Base-by-base conservation (phyloP, 148 eudicot species). In the Diospyros lotus region DNA sequence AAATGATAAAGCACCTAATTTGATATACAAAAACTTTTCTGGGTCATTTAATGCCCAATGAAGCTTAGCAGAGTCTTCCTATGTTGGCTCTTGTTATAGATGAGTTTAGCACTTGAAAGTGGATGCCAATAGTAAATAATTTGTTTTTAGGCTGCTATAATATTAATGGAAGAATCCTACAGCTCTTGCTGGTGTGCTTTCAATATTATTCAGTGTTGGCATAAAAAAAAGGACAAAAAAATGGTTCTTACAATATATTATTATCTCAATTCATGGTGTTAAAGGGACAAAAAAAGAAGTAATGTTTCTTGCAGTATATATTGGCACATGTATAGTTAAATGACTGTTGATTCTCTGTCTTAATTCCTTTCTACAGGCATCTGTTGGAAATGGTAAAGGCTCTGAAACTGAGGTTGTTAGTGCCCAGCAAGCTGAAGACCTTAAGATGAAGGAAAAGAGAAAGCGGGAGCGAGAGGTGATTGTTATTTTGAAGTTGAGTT, bases 381-480 rank as follows among this genome's bases (percentile, higher is more conserved):
- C 88, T 53, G 40, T 74, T 58, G 89, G 65, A 9, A 84, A 81
- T 43, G 87, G 73, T 40, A 86, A 83, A 56, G 76, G 78, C 65
- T 68, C 84, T 71, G 75, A 81, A 42, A 86, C 77, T 75, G 85
- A 76, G 66, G 80, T 93, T 73, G 73, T 87, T 12, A 92, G 99
- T 83, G 97, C 96, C 54, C 79, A 95, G 74, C 87, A 89, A 84
- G 99, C 99, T 18, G 99, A 91, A 76, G 88, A 89, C 51, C 81
- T 90, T 70, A 93, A 95, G 84, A 80, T 89, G 96, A 95, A 95
- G 84, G 97, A 92, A 81, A 95, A 95, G 83, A 95, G 89, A 77
- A 93, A 91, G 82, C 86, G 89, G 74, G 97, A 95, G 82, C 91
- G 86, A 43, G 99, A 95, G 93, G 99, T 95, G 68, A 10, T 77